These are phyloP conservation scores for Rhizomucor miehei DNA, from an alignment of 371 early-diverging fungal species.

Conservation along the genomic window DNA sequence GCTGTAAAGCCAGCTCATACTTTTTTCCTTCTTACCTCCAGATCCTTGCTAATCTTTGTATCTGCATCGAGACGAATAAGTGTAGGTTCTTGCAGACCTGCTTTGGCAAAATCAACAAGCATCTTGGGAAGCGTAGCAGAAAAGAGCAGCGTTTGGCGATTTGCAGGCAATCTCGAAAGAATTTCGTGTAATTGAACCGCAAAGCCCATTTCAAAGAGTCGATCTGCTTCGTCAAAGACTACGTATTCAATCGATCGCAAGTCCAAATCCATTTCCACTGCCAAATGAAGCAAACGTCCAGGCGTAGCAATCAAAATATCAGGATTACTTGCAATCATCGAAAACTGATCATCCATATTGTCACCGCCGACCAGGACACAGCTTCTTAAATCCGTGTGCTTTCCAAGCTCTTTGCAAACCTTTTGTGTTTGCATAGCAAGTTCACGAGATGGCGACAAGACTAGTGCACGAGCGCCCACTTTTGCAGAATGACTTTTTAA, in stretches of 20 bases:
- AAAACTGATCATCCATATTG: constrained; percentile 90
- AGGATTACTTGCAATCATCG: constrained; percentile 87
- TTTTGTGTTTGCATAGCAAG: constrained; percentile 96
- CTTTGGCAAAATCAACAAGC: constrained; percentile 93
- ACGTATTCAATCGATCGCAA: constrained; percentile 89
- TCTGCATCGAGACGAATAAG: constrained; percentile 93
- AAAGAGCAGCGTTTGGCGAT: constrained; percentile 89
- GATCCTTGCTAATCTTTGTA: constrained; percentile 87
- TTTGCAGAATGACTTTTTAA: constrained; percentile 87
- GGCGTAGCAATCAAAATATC: constrained; percentile 98
- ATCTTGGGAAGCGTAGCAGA: constrained; percentile 94
- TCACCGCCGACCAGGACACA: constrained; percentile 96
- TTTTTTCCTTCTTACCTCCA: constrained; percentile 57
- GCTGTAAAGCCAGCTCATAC: background rate
- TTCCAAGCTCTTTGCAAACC: constrained; percentile 85
- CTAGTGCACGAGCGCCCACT: constrained; percentile 83
- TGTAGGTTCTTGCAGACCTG: constrained; percentile 91
- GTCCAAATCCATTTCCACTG: constrained; percentile 92
- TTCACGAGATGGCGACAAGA: constrained; percentile 94
- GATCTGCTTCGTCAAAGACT: constrained; percentile 99
- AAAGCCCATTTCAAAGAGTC: constrained; percentile 98
- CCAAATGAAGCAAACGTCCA: constrained; percentile 94
- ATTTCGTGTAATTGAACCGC: constrained; percentile 94
- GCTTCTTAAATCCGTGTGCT: constrained; percentile 88
- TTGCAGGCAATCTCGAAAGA: constrained; percentile 75